Evolutionary conservation across 352 stramenopile species (phyloP), one percentile per base, ranked within the genome.

Genomic region (Phytophthora rubi): DNA sequence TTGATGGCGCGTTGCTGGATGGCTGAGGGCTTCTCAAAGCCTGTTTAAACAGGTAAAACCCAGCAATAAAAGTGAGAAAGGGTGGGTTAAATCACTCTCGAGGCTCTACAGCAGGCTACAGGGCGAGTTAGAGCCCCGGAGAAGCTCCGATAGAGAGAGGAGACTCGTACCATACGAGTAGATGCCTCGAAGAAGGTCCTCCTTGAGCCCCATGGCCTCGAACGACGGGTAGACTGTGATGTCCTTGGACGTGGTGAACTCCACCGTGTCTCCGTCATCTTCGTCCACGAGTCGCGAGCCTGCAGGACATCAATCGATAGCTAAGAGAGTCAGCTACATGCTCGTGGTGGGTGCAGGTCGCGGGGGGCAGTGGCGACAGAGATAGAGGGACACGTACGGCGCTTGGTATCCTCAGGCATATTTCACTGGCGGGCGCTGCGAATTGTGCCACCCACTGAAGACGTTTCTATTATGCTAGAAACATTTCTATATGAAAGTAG

Each of bases 1-100:
- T 97, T 92, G 73, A 99, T 99, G 13, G 97, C 97, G 21, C 97
- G 87, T 76, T 99, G 97, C 85, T 99, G 97, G 81, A 99, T 99
- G 15, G 97, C 97, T 35, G 94, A 99, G 6, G 97, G 98, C 72
- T 98, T 98, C 80, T 99, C 97, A 75, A 99, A 99, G 30, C 90
- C 85, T 89, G 55, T 18, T 58, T 26, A 30, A 67, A 61, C 30
- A 70, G 5, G 12, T 28, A 66, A 66, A 69, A 53, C 9, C 35
- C 15, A 61, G n/a, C 7, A 65, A 53, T 49, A 48, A 61, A 0
- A 51, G 58, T 53, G 32, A 63, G 53, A 35, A 69, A 33, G 13
- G 26, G 35, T 42, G 0, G 3, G 10, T 42, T 42, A 13, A 42
- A 16, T 42, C 35, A 42, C 9, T 42, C 15, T 10, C 15, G 15